These are phyloP conservation scores for Chloromonas sp. DNA, from an alignment of 163 green algal genomes.

Conservation along the genomic window DNA sequence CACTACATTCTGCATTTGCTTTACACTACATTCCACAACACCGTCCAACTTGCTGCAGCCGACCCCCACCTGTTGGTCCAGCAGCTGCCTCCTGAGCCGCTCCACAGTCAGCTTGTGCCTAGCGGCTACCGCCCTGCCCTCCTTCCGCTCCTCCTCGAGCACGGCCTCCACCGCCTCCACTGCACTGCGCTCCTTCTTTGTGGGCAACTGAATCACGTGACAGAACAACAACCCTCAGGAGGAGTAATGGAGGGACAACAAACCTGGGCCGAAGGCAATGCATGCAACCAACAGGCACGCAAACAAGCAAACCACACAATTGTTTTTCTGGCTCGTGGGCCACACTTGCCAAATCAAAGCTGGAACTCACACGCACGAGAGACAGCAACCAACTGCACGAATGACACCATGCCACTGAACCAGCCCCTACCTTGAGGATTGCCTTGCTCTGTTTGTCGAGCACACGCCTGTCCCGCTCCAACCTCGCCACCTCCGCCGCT, in stretches of 20 bases:
- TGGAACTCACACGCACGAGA: neutral
- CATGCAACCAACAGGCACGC: neutral
- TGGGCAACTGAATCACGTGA: slow-evolving; percentile 36
- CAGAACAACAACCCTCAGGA: neutral
- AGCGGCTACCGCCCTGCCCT: slow-evolving; percentile 51
- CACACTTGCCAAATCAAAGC: neutral
- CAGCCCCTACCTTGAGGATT: slow-evolving; percentile 36
- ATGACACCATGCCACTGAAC: too few species aligned
- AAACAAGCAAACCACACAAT: too few species aligned
- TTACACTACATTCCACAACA: too few species aligned
- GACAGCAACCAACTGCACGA: too few species aligned
- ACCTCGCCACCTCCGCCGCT: slow-evolving; percentile 32
- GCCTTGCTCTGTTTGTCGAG: slow-evolving; percentile 61
- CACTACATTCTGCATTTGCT: too few species aligned
- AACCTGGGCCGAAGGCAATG: neutral
- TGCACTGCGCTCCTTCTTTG: slow-evolving; percentile 60
- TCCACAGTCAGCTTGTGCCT: slow-evolving; percentile 77
- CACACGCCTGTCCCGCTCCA: slow-evolving; percentile 45
- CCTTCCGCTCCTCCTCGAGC: slow-evolving; percentile 60
- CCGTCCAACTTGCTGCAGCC: neutral
- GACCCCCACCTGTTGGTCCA: slow-evolving; percentile 60
- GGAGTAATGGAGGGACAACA: neutral
- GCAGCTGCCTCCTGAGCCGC: slow-evolving; percentile 66
- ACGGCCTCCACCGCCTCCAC: slow-evolving; percentile 55
- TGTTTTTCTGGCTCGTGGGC: neutral